These are phyloP conservation scores for Akanthomyces dipterigenus DNA, from an alignment of 2,329 filamentous ascomycete genomes.

Conservation along the genomic window DNA sequence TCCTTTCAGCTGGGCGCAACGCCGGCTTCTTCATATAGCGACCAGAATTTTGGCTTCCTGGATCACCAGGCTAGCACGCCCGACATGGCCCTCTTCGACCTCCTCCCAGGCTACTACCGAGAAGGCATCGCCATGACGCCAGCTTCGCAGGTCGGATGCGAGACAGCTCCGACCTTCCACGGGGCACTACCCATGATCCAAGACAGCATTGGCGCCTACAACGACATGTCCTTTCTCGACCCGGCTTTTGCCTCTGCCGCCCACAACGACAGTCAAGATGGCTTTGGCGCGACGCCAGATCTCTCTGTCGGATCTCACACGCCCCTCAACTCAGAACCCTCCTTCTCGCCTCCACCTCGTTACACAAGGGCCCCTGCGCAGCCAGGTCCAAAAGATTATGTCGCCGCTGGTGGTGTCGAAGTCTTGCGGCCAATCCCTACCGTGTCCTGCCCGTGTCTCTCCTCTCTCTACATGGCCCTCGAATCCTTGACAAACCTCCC, in stretches of 20 bases:
- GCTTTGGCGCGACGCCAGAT: not conserved
- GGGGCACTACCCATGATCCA: not conserved
- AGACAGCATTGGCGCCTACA: not conserved
- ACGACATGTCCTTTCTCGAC: constrained; percentile 2
- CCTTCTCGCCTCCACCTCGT: constrained; percentile 3
- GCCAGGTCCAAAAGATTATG: not conserved
- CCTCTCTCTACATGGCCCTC: constrained; percentile 43
- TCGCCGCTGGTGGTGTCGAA: not conserved
- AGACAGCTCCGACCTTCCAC: not conserved
- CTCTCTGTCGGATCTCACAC: constrained; percentile 10
- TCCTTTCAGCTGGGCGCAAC: not conserved
- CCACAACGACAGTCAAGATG: not conserved
- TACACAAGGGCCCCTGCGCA: not conserved
- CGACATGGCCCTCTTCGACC: constrained; percentile 30
- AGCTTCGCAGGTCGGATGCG: not conserved
- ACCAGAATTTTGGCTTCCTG: constrained; percentile 30
- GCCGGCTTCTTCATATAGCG: constrained; percentile 14
- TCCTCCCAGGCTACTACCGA: constrained; percentile 19
- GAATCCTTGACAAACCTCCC: constrained; percentile 43
- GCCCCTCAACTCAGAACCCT: not conserved
- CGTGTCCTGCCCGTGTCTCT: constrained; percentile 40
- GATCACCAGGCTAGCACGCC: constrained; percentile 19
- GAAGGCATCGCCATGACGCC: not conserved
- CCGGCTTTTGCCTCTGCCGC: not conserved
- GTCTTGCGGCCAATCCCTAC: constrained; percentile 22